Percentiles rank a stretch among this genome's conserved stretches.
Conservation (phyloP, 176 grass and related monocot genomes). For the Oryza punctata region DNA sequence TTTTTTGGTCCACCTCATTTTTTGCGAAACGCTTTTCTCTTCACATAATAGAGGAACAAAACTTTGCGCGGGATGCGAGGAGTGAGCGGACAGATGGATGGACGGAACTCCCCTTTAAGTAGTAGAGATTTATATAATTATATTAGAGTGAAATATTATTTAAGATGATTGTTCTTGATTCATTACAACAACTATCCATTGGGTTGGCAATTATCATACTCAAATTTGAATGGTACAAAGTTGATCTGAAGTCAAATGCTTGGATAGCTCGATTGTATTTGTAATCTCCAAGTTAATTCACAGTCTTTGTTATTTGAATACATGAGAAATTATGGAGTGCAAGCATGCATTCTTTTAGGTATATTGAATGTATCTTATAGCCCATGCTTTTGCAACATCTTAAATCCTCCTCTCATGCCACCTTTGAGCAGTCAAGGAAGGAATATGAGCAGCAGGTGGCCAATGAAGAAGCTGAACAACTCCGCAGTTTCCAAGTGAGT, state of each 20-base stretch:
- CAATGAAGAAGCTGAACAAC: conserved; percentile 77
- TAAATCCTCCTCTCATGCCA: conserved; percentile 33
- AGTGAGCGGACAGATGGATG: too few relatives aligned
- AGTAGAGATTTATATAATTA: too few relatives aligned
- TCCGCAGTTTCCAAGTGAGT: conserved; percentile 86
- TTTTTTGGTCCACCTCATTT: too few relatives aligned
- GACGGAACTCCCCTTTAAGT: too few relatives aligned
- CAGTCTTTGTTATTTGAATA: conserved; percentile 18
- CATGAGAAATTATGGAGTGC: not conserved
- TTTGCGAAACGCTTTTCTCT: too few relatives aligned
- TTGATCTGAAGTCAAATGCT: not conserved
- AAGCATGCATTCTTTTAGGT: not conserved
- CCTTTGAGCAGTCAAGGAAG: conserved; percentile 65
- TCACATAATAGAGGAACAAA: too few relatives aligned
- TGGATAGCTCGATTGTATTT: not conserved
- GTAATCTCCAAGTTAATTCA: conserved; percentile 10
- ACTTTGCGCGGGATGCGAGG: too few relatives aligned
- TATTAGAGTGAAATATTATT: not conserved
- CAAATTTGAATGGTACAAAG: conserved; percentile 14
- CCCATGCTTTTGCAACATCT: conserved; percentile 14
- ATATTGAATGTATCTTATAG: not conserved
- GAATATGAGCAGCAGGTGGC: conserved; percentile 88
- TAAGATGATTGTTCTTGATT: not conserved
- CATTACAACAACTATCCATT: not conserved
- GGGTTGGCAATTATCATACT: not conserved